Evolutionary conservation across 768 basidiomycete species (phyloP), one percentile per base, ranked within the genome.

Genomic region (Termitomyces sp.): DNA sequence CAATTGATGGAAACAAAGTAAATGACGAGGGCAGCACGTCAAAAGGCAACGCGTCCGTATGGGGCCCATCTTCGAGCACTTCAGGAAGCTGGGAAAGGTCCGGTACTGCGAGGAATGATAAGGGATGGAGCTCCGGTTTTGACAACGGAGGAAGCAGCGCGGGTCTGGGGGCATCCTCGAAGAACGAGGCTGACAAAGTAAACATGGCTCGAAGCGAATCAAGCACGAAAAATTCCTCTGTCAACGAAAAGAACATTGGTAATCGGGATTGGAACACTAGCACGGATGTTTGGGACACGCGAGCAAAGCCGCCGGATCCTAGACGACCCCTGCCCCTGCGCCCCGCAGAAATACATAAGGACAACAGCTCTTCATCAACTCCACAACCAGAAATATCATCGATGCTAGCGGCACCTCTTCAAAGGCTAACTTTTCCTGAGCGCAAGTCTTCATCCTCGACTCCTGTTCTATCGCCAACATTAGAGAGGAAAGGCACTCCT

Each of bases 81-180:
- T 33, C 41, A 10, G 35, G n/a, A 11, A 53, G 44, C 30, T 62
- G 58, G 59, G 59, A 45, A 43, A 54, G 10, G 36, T 13, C 11
- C 28, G 22, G 28, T 14, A n/a, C 32, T 30, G 35, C 33, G 32
- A 53, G 11, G 10, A 26, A n/a, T 11, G 56, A 49, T 14, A 54
- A 36, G 28, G 35, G 55, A 48, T 49, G 55, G 55, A 26, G 55
- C 10, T 20, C 53, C 16, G 35, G 13, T n/a, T 24, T 32, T 13
- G 30, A 18, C 44, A 40, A 40, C 22, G 44, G 45, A 35, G 8
- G 16, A 10, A 45, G 33, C 16, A 32, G 16, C 20, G 32, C 11
- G 26, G 32, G 26, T 46, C 16, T 33, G 49, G 32, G 48, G 33
- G 32, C 20, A 24, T 14, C 24, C 4, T 14, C 36, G 26, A 52